Evolutionary conservation across 108 stramenopile genomes (phyloP), one percentile per base, ranked within the genome.

Genomic region (Cyclotella kingstonii): DNA sequence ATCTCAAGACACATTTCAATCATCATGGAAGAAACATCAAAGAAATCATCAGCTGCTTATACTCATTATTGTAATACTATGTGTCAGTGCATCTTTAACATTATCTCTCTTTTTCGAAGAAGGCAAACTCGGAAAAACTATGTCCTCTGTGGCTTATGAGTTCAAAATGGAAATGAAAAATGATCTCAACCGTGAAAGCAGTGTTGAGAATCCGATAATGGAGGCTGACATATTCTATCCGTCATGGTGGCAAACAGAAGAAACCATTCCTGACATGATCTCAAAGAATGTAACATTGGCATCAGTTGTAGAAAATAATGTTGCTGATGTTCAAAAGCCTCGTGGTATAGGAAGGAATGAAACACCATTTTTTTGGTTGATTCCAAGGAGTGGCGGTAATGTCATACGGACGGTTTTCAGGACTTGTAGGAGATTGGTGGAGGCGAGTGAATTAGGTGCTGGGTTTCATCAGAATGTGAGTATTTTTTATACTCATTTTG

Each of bases 331-430:
- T 5, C 44, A 25, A 5, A 57, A 41, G 55, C 61, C 60, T 0
- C 60, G 70, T 19, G 60, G 61, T 31, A 47, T 55, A 21, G 70
- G 55, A 19, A 41, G 70, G 19, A 49, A 57, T 2, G 70, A 71
- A 33, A 71, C 70, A 19, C 61, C 61, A 11, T 71, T 71, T 63
- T 63, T 71, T 18, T 71, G 70, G 70, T 19, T 57, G n/a, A 43
- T 62, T 19, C 70, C 61, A 5, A 63, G 52, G 39, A 63, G 61
- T 51, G 60, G 70, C 10, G 70, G 41, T 19, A 71, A 63, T 56
- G 70, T 49, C 34, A 57, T 71, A 23, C 15, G 70, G 38, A 55
- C 70, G 15, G 55, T 60, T 17, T 48, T 71, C 54, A 39, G 25
- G 5, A 45, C 17, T 19, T 71, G 70, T 42, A 12, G 54, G 12